Base-by-base conservation (phyloP, 306 rosid genomes). In the Boehmeria nivea region DNA sequence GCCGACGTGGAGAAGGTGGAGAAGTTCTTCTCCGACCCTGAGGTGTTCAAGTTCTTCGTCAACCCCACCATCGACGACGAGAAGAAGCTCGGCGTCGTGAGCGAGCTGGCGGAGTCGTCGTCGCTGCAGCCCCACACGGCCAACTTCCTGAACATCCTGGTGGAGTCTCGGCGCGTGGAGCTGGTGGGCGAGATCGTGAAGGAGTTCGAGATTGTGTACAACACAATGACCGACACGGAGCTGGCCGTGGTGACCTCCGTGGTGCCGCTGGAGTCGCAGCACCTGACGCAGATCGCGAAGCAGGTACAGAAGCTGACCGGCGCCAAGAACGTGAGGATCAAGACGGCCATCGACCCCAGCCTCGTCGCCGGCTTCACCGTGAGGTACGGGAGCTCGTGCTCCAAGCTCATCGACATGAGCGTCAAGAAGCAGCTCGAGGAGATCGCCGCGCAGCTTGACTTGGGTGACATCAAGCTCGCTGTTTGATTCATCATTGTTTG, bases 301-400 rank as follows among this genome's bases (percentile, higher is more conserved):
- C 96, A 85, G 80, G 95, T 91, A 55, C 99, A 91, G 89, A 91
- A 87, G 57, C 73, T 91, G 33, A 87, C 89, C 0, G 99, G 95
- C 2, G 85, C 96, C 0, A 78, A 81, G 46, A 91, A 87, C 16
- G 95, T 91, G 54, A 82, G 96, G 79, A 78, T 83, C 43, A 91
- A 82, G 72, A 78, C 93, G 0, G 63, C 47, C 61, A 72, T 87
- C 18, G 99, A 91, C 27, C 80, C 93, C 0, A 78, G 72, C 59
- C 59, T 91, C 69, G 85, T 87, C 17, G 99, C 96, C 1, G 99
- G 99, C 21, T 91, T 91, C 72, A 87, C 96, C 0, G 72, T 87
- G 6, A 82, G 93, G 72, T 91, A 70, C 54, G 96, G 98, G 2
- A 62, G 54, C 44, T 54, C 96, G 0, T 87, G 95, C 9, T 91